Percentiles rank a stretch among this genome's conserved stretches.
Evolutionary conservation across 257 asterid genomes (phyloP).

Genomic region (Prunella vulgaris): DNA sequence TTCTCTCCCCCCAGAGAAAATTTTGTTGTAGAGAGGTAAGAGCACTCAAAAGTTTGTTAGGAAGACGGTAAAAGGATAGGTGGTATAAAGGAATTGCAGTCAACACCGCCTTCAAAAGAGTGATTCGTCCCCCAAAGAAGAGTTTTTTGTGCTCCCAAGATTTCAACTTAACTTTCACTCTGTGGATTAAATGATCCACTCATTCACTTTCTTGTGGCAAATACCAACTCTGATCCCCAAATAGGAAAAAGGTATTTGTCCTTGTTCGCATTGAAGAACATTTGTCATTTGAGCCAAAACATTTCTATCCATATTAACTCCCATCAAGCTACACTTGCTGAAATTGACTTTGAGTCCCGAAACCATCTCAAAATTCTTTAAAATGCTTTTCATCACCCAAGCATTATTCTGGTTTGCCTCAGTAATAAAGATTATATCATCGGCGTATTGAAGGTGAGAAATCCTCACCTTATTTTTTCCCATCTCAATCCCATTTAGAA

Average conservation of each 20-base stretch:
- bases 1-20: neutral
- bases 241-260: neutral
- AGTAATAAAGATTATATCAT: neutral
- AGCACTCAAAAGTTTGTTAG: neutral
- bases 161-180: neutral
- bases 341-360: neutral
- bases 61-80: neutral
- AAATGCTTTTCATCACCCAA: neutral
- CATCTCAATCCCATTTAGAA: too few species aligned
- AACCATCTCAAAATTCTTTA: too few species aligned
- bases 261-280: neutral
- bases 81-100: neutral
- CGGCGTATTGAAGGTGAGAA: neutral
- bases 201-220: neutral
- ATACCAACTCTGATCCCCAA: neutral
- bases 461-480: neutral
- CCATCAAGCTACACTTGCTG: neutral
- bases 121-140: neutral
- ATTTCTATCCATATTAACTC: neutral
- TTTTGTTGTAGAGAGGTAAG: too few species aligned
- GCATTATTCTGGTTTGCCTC: too few species aligned
- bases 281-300: neutral
- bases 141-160: neutral
- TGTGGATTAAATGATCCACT: neutral
- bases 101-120: neutral